Percentiles rank a stretch among this genome's conserved stretches.
These are phyloP conservation scores for Abelmoschus esculentus DNA, from an alignment of 345 rosid species.

Conservation along the genomic window DNA sequence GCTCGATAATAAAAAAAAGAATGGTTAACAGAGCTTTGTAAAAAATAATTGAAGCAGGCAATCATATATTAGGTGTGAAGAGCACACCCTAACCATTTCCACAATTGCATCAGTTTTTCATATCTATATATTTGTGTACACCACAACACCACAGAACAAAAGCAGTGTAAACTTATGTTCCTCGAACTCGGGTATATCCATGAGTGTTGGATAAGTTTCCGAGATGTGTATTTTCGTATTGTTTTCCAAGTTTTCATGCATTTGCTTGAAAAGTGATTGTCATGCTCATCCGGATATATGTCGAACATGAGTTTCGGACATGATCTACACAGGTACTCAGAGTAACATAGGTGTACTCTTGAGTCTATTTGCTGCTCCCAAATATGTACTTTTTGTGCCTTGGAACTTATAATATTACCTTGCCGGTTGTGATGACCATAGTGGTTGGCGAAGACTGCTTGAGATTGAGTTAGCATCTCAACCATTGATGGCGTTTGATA, in stretches of 20 bases:
- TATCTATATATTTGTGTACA: slow-evolving; percentile 16
- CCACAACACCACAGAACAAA: slow-evolving; percentile 5
- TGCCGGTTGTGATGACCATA: slow-evolving; percentile 58
- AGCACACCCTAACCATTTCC: slow-evolving; percentile 11
- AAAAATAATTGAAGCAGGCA: slow-evolving; percentile 16
- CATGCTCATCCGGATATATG: background rate
- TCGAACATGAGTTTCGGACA: background rate
- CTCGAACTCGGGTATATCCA: background rate
- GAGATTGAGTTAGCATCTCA: slow-evolving; percentile 87
- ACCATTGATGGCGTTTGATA: slow-evolving; percentile 92
- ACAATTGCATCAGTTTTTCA: too few species aligned
- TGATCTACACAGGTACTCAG: background rate
- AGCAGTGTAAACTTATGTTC: background rate
- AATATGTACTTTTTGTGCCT: background rate
- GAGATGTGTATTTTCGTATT: background rate
- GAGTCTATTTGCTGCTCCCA: too few species aligned
- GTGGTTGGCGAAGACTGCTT: slow-evolving; percentile 56
- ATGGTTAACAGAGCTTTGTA: too few species aligned
- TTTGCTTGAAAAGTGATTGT: background rate
- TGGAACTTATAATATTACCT: slow-evolving; percentile 38
- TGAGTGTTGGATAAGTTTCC: too few species aligned
- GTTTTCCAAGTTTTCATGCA: too few species aligned
- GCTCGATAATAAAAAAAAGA: slow-evolving; percentile 9
- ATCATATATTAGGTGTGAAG: slow-evolving; percentile 16
- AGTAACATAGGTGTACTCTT: background rate